Percentiles rank a stretch among this genome's conserved stretches.
phyloP scores from a whole-genome alignment of 108 stramenopile genomes.

The Cyclostephanos invisitatus region DNA sequence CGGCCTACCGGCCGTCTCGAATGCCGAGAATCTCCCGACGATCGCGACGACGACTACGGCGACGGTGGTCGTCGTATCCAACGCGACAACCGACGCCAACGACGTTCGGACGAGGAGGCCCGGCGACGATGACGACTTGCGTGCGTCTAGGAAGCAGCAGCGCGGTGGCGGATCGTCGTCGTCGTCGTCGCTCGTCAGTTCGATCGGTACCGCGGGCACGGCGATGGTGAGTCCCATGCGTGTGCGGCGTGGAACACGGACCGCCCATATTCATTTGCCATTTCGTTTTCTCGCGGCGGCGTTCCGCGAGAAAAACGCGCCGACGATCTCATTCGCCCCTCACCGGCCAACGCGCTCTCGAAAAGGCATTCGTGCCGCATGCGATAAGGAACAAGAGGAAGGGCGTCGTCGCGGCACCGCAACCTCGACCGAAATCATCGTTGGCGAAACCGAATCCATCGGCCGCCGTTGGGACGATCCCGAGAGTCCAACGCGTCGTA shows the following conservation, averaged over 20 bases:
- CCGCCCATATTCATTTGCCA: neutral
- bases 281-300: neutral
- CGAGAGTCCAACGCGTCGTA: neutral
- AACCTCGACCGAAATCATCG: slow-evolving; percentile 9
- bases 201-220: slow-evolving; percentile 67
- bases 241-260: too few relatives aligned
- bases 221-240: slow-evolving; percentile 66
- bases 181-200: slow-evolving; percentile 45
- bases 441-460: neutral
- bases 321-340: neutral
- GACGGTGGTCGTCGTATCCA: neutral
- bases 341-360: neutral
- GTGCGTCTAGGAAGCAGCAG: neutral
- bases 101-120: neutral
- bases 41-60: slow-evolving; percentile 1
- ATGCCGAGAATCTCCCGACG: slow-evolving; percentile 17
- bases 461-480: neutral
- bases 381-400: slow-evolving; percentile 45
- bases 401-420: neutral
- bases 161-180: neutral
- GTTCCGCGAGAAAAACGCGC: neutral
- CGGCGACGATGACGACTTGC: too few relatives aligned
- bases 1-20: slow-evolving; percentile 38
- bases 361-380: slow-evolving; percentile 39
- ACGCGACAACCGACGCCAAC: neutral